Evolutionary conservation across 768 basidiomycete genomes (phyloP).

Genomic region (Kondoa malvinella): DNA sequence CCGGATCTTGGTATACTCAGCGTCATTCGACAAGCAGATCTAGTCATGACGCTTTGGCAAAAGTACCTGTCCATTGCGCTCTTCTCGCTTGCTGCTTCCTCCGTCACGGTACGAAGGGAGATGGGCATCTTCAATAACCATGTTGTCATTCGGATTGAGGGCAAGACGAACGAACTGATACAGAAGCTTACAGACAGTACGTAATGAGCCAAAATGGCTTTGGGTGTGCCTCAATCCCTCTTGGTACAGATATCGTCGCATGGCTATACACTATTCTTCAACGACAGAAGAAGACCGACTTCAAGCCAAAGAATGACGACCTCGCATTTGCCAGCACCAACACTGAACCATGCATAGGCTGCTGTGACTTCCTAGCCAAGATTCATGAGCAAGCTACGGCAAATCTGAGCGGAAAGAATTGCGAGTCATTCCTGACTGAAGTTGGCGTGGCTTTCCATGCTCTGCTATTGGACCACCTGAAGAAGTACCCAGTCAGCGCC

Average conservation of each 20-base stretch:
- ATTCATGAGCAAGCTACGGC: constrained; percentile 58
- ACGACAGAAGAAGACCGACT: constrained; percentile 89
- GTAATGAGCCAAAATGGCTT: constrained; percentile 25
- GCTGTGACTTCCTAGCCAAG: constrained; percentile 68
- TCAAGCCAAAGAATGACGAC: constrained; percentile 92
- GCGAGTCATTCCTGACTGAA: constrained; percentile 79
- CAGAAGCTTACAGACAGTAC: constrained; percentile 68
- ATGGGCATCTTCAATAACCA: constrained; percentile 86
- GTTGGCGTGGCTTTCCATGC: constrained; percentile 87
- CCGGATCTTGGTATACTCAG: constrained; percentile 54
- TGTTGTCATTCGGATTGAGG: constrained; percentile 66
- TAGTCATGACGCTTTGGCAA: constrained; percentile 92
- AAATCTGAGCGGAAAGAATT: constrained; percentile 76
- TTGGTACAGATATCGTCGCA: constrained; percentile 44
- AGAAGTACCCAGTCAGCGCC: constrained; percentile 90
- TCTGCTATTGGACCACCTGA: constrained; percentile 77
- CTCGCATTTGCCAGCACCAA: constrained; percentile 83
- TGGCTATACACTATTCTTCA: constrained; percentile 56
- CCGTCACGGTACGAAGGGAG: constrained; percentile 72
- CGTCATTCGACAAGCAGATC: constrained; percentile 55
- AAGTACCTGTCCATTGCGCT: constrained; percentile 82
- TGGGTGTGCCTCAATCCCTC: background rate
- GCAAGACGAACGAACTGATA: constrained; percentile 56
- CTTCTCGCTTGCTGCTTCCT: constrained; percentile 58
- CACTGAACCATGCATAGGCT: constrained; percentile 75